Percentiles rank a stretch among this genome's conserved stretches.
Conservation (phyloP, 495 filamentous ascomycete genomes). For the Aspergillus haitiensis region DNA sequence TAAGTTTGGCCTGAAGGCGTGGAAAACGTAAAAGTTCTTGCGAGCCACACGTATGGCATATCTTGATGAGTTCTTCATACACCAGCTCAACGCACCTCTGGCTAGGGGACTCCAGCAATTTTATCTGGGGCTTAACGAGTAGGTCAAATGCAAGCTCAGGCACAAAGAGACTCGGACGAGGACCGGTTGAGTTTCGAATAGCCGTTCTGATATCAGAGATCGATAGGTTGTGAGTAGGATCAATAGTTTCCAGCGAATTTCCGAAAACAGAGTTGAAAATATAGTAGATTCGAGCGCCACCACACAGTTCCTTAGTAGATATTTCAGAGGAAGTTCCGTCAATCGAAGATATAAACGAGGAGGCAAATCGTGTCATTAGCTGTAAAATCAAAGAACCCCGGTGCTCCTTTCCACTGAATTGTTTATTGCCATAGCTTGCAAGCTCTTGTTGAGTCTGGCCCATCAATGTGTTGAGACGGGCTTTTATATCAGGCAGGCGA, state of each 20-base stretch:
- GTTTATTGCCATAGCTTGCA: slow-evolving; percentile 96
- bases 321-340: slow-evolving; percentile 98
- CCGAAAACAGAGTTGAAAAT: slow-evolving; percentile 99
- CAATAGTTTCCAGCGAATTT: slow-evolving; percentile 92
- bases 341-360: slow-evolving; percentile 97
- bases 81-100: slow-evolving; percentile 97
- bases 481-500: slow-evolving; percentile 95
- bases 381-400: slow-evolving; percentile 92
- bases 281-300: slow-evolving; percentile 96
- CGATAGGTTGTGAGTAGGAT: slow-evolving; percentile 91
- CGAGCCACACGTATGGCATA: slow-evolving; percentile 97
- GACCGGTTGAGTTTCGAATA: slow-evolving; percentile 97
- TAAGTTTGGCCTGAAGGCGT: slow-evolving; percentile 91
- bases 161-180: slow-evolving; percentile 92
- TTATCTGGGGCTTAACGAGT: slow-evolving; percentile 97
- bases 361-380: slow-evolving; percentile 97
- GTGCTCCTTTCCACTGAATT: slow-evolving; percentile 97
- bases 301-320: slow-evolving; percentile 96
- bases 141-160: slow-evolving; percentile 97
- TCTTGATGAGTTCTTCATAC: slow-evolving; percentile 99
- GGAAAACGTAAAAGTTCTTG: slow-evolving; percentile 90
- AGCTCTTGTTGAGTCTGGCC: slow-evolving; percentile 98
- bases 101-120: slow-evolving; percentile 90
- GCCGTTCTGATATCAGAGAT: slow-evolving; percentile 97
- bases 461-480: slow-evolving; percentile 95